Percentiles rank a stretch among this genome's conserved stretches.
Evolutionary conservation across 257 asterid genomes (phyloP).

Genomic region (Linaria vulgaris): DNA sequence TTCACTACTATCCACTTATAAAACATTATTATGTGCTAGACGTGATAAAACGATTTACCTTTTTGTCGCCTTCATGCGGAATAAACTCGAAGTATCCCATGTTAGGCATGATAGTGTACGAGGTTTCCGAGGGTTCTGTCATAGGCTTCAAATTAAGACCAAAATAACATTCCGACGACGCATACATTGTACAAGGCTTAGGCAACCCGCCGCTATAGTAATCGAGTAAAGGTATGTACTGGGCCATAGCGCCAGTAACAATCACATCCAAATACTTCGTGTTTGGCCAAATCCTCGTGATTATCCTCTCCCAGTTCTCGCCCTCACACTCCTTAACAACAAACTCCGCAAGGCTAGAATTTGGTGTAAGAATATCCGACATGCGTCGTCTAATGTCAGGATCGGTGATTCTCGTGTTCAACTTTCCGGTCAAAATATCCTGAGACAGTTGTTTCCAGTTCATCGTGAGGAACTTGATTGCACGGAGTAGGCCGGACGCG

Average conservation of each 20-base stretch:
- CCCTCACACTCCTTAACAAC: constrained; percentile 53
- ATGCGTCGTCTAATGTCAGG: constrained; percentile 34
- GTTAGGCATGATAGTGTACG: constrained; percentile 88
- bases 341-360: constrained; percentile 47
- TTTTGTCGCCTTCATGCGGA: constrained; percentile 45
- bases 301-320: constrained; percentile 68
- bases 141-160: constrained; percentile 73
- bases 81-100: constrained; percentile 89
- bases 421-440: constrained; percentile 54
- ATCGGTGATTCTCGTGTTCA: constrained; percentile 54
- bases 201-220: constrained; percentile 78
- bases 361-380: constrained; percentile 41
- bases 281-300: constrained; percentile 79
- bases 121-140: constrained; percentile 55
- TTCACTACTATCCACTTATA: too few species aligned
- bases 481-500: constrained; percentile 78
- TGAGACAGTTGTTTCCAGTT: constrained; percentile 59
- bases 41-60: constrained; percentile 1
- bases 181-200: constrained; percentile 74
- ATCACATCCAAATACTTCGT: constrained; percentile 73
- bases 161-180: constrained; percentile 83
- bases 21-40: too few species aligned
- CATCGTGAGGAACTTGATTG: constrained; percentile 65
- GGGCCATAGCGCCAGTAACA: constrained; percentile 92
- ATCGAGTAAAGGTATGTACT: constrained; percentile 74